These are phyloP conservation scores for Boletus vinaceobasis DNA, from an alignment of 768 basidiomycete species.

Conservation along the genomic window DNA sequence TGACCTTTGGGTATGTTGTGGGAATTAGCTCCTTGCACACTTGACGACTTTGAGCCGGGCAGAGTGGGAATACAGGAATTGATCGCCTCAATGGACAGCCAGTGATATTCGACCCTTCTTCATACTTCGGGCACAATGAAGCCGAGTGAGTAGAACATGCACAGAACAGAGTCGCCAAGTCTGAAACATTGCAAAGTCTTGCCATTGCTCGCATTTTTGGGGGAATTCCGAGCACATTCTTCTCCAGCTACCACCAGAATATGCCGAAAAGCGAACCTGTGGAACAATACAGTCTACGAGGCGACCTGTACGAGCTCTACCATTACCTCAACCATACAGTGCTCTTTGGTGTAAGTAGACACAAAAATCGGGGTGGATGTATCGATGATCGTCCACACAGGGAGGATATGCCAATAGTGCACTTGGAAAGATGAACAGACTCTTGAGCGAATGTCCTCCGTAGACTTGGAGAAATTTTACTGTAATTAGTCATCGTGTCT, in stretches of 20 bases:
- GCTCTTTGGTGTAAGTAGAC: slow-evolving; percentile 63
- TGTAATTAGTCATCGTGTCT: slow-evolving; percentile 15
- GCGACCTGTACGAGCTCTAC: slow-evolving; percentile 72
- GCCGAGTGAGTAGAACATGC: slow-evolving; percentile 58
- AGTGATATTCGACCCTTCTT: slow-evolving; percentile 74
- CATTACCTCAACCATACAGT: slow-evolving; percentile 83
- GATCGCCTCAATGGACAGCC: slow-evolving; percentile 53
- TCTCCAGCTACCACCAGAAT: slow-evolving; percentile 58
- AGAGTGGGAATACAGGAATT: slow-evolving; percentile 75
- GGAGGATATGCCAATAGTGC: slow-evolving; percentile 54
- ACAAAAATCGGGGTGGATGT: not conserved
- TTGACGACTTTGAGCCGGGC: slow-evolving; percentile 1
- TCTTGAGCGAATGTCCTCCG: slow-evolving; percentile 37
- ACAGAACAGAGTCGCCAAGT: not conserved
- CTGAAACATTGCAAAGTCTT: slow-evolving; percentile 42
- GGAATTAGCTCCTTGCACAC: not conserved
- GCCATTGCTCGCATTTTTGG: slow-evolving; percentile 80
- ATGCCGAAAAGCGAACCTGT: slow-evolving; percentile 63
- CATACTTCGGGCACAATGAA: slow-evolving; percentile 78
- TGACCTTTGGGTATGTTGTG: slow-evolving; percentile 66
- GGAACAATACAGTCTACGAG: slow-evolving; percentile 60
- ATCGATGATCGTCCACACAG: slow-evolving; percentile 19
- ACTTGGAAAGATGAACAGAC: slow-evolving; percentile 41
- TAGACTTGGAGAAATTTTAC: slow-evolving; percentile 5
- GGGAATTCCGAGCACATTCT: slow-evolving; percentile 65